phyloP scores from a whole-genome alignment of 2,329 filamentous ascomycete species.

The Alternaria postmessia region DNA sequence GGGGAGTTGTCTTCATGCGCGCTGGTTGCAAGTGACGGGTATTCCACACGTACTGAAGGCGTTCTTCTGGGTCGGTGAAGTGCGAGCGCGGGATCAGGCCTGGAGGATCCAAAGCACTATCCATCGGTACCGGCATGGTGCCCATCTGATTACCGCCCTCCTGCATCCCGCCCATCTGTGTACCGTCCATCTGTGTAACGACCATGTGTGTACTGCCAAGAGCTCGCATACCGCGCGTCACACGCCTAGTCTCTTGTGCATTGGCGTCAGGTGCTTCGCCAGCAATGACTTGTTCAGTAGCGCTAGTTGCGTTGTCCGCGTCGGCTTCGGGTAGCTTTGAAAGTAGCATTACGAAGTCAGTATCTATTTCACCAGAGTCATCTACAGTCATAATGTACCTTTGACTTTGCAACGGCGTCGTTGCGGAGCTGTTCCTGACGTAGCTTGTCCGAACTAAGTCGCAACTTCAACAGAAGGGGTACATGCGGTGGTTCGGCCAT shows the following conservation, averaged over 20 bases:
- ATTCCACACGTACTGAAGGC: neutral
- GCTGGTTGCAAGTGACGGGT: neutral
- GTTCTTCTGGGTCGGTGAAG: too few species aligned
- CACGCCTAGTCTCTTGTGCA: neutral
- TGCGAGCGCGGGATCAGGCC: too few species aligned
- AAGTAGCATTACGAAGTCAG: neutral
- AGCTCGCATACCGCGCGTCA: neutral
- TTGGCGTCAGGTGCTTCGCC: neutral
- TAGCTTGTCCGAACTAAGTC: neutral
- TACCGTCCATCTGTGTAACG: neutral
- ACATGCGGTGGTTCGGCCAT: neutral
- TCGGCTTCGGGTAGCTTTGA: neutral
- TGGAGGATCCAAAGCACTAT: too few species aligned
- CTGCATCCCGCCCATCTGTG: neutral
- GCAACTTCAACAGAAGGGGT: neutral
- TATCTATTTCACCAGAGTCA: neutral
- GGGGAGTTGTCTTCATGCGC: neutral
- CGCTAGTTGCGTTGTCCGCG: neutral
- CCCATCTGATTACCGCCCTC: too few species aligned
- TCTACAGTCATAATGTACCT: fast-evolving
- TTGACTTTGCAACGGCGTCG: neutral
- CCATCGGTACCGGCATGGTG: too few species aligned
- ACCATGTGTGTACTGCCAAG: neutral
- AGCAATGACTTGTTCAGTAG: neutral
- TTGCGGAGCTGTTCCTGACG: neutral